Percentiles rank a stretch among this genome's conserved stretches.
Evolutionary conservation across 371 early-diverging fungal genomes (phyloP).

Genomic region (Mortierella sp.): DNA sequence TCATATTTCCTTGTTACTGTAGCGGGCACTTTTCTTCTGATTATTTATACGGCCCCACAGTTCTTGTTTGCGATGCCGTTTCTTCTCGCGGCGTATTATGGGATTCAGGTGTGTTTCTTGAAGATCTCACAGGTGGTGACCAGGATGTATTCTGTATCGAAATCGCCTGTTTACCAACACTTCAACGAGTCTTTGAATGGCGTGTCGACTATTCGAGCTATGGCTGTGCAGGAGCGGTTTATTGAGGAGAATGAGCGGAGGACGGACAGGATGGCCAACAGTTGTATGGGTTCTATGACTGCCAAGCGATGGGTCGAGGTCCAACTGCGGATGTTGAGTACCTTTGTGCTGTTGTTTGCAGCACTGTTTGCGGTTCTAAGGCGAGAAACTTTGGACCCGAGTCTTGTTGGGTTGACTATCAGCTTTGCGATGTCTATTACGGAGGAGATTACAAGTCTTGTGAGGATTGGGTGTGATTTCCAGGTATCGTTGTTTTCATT

Average conservation of each 20-base stretch:
- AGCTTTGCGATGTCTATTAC: slow-evolving; percentile 90
- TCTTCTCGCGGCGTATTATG: slow-evolving; percentile 62
- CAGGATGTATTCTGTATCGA: slow-evolving; percentile 83
- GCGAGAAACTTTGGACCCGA: slow-evolving; percentile 70
- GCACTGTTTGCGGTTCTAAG: slow-evolving; percentile 76
- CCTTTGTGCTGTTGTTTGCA: slow-evolving; percentile 76
- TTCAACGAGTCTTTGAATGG: slow-evolving; percentile 87
- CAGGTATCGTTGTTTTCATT: slow-evolving; percentile 61
- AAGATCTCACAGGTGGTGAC: slow-evolving; percentile 74
- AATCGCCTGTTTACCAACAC: slow-evolving; percentile 89
- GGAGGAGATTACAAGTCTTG: slow-evolving; percentile 88
- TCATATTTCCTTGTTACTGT: slow-evolving; percentile 65
- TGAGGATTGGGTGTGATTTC: slow-evolving; percentile 80
- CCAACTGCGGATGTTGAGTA: slow-evolving; percentile 85
- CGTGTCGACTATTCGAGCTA: slow-evolving; percentile 88
- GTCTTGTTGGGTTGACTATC: slow-evolving; percentile 89
- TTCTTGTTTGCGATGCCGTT: slow-evolving; percentile 73
- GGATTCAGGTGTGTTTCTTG: slow-evolving; percentile 69
- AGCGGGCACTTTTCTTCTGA: slow-evolving; percentile 69
- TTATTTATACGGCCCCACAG: slow-evolving; percentile 73
- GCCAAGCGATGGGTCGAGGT: slow-evolving; percentile 95
- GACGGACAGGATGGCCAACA: slow-evolving; percentile 85
- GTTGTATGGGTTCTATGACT: slow-evolving; percentile 84
- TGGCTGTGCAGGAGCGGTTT: slow-evolving; percentile 81
- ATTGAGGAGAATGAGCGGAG: slow-evolving; percentile 77